Percentiles rank a stretch among this genome's conserved stretches.
Conservation (phyloP, 2,329 filamentous ascomycete species). For the Aspergillus aculeatinus region DNA sequence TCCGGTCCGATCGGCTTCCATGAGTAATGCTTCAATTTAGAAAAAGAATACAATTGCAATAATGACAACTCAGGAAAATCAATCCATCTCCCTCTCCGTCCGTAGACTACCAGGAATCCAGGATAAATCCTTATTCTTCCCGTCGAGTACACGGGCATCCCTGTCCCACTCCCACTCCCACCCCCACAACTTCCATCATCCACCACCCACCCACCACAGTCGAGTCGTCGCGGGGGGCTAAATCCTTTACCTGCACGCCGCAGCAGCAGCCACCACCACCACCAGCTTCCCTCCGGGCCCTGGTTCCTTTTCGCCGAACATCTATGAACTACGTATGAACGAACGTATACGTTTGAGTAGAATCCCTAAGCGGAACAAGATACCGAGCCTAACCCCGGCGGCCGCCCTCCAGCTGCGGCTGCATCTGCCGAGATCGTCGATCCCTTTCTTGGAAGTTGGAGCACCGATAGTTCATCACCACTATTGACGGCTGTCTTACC, state of each 20-base stretch:
- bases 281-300: background rate
- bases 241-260: conserved; percentile 9
- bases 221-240: conserved; percentile 2
- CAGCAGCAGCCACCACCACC: background rate
- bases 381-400: background rate
- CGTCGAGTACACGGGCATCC: background rate
- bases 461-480: background rate
- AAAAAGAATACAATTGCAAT: no score
- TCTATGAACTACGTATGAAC: no score
- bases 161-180: background rate
- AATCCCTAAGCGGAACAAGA: background rate
- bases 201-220: background rate
- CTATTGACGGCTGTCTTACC: conserved; percentile 3
- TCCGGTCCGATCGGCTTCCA: background rate
- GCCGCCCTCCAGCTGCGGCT: background rate
- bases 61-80: background rate
- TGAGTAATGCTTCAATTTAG: no score
- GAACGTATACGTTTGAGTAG: no score
- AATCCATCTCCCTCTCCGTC: conserved; percentile 3
- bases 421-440: background rate
- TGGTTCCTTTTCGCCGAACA: conserved; percentile 1
- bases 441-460: background rate
- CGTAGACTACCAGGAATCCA: background rate
- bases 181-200: background rate
- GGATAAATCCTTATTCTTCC: background rate